Evolutionary conservation across 2,329 filamentous ascomycete genomes (phyloP).

Genomic region (Trichoderma oligosporum): DNA sequence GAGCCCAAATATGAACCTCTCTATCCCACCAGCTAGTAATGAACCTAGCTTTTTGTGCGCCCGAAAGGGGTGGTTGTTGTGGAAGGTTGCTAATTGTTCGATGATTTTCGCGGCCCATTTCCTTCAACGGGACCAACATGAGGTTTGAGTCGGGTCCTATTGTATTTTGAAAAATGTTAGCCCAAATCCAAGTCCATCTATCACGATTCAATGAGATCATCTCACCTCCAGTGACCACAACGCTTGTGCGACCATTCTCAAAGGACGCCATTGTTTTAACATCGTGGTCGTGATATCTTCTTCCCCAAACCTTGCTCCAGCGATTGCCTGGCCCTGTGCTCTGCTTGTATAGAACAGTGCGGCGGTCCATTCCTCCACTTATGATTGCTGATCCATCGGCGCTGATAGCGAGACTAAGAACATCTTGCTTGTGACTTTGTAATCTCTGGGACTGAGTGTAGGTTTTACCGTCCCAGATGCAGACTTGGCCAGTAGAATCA

Average conservation of each 20-base stretch:
- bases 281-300: conserved; percentile 86
- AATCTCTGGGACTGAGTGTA: conserved; percentile 85
- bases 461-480: conserved; percentile 90
- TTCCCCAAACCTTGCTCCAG: conserved; percentile 84
- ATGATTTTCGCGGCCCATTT: conserved; percentile 77
- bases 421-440: conserved; percentile 82
- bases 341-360: conserved; percentile 78
- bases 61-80: conserved; percentile 68
- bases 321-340: conserved; percentile 55
- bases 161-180: not conserved
- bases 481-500: conserved; percentile 89
- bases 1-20: conserved; percentile 77
- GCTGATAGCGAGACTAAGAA: conserved; percentile 80
- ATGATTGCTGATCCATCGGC: conserved; percentile 76
- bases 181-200: not conserved
- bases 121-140: conserved; percentile 69
- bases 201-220: not conserved
- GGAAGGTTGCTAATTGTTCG: conserved; percentile 79
- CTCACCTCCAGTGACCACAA: conserved; percentile 86
- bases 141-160: conserved; percentile 83
- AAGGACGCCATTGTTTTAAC: conserved; percentile 92
- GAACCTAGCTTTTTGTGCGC: conserved; percentile 68
- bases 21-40: conserved; percentile 91
- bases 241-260: conserved; percentile 76
- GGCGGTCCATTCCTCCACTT: conserved; percentile 87